Evolutionary conservation across 371 early-diverging fungal genomes (phyloP).

Genomic region (Mycotypha africana): DNA sequence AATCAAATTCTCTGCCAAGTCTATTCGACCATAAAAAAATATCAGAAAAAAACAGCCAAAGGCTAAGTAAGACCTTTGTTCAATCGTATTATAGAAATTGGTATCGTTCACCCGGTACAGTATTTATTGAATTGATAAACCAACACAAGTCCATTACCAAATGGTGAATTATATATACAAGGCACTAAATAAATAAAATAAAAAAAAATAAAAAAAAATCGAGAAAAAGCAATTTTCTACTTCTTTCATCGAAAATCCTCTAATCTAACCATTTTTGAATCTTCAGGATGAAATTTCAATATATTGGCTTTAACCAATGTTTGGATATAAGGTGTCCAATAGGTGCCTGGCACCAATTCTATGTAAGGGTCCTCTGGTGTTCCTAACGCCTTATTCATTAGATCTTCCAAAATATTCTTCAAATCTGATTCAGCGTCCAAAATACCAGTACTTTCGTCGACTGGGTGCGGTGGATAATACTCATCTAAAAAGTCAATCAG

Average conservation of each 20-base stretch:
- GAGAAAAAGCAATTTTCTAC: too few species aligned
- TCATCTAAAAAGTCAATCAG: conserved; percentile 39
- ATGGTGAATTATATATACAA: too few species aligned
- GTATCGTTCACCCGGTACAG: too few species aligned
- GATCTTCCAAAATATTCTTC: conserved; percentile 32
- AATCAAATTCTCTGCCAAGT: conserved; percentile 25
- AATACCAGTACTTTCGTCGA: conserved; percentile 32
- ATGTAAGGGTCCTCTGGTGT: conserved; percentile 46
- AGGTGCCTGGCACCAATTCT: conserved; percentile 32
- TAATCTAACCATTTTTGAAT: conserved; percentile 35
- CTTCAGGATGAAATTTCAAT: conserved; percentile 49
- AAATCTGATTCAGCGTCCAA: conserved; percentile 24
- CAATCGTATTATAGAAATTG: too few species aligned
- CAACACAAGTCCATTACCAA: too few species aligned
- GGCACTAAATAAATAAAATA: too few species aligned
- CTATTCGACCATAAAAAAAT: too few species aligned
- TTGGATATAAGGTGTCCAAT: conserved; percentile 54
- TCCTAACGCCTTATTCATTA: conserved; percentile 49
- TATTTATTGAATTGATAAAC: too few species aligned
- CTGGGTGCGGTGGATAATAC: conserved; percentile 39
- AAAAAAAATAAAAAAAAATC: too few species aligned
- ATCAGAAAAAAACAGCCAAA: too few species aligned
- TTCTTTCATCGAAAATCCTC: conserved; percentile 38
- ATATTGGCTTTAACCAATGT: conserved; percentile 48
- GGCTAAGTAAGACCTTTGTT: too few species aligned